Conservation (phyloP, 495 filamentous ascomycete genomes). For the Daldinia vernicosa region DNA sequence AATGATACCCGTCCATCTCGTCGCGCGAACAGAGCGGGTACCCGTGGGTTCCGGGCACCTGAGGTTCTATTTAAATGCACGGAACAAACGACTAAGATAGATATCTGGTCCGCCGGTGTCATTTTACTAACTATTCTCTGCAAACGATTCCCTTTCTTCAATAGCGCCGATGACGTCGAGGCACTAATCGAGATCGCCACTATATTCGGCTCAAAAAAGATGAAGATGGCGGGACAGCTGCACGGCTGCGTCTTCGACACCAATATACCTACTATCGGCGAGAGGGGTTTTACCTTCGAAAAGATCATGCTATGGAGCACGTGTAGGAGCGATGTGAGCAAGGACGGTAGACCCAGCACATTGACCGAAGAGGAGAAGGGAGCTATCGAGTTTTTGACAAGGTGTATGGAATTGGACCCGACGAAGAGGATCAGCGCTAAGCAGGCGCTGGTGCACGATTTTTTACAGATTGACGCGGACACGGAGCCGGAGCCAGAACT, state of each 20-base stretch:
- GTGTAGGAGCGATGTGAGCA: conserved; percentile 53
- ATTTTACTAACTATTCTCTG: conserved; percentile 91
- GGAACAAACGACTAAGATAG: conserved; percentile 92
- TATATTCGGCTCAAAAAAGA: conserved; percentile 85
- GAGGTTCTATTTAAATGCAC: conserved; percentile 99
- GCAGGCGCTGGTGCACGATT: conserved; percentile 79
- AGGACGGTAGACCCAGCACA: conserved; percentile 51
- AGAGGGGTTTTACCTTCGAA: conserved; percentile 82
- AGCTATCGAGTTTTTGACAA: conserved; percentile 70
- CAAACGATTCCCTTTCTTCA: conserved; percentile 96
- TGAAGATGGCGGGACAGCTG: conserved; percentile 81
- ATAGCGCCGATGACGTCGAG: conserved; percentile 94
- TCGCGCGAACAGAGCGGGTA: conserved; percentile 95
- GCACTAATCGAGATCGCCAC: conserved; percentile 96
- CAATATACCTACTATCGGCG: conserved; percentile 87
- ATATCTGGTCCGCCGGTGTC: conserved; percentile 96
- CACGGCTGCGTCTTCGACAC: conserved; percentile 90
- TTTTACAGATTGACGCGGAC: conserved; percentile 61
- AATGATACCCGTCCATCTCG: conserved; percentile 87
- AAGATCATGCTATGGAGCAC: conserved; percentile 95
- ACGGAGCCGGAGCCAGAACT: conserved; percentile 31
- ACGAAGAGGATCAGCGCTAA: conserved; percentile 73
- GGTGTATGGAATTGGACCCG: conserved; percentile 79
- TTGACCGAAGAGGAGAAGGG: conserved; percentile 68
- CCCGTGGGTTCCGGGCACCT: conserved; percentile 92